These are phyloP conservation scores for Thalassiosira hispida DNA, from an alignment of 352 stramenopile species.

Conservation along the genomic window DNA sequence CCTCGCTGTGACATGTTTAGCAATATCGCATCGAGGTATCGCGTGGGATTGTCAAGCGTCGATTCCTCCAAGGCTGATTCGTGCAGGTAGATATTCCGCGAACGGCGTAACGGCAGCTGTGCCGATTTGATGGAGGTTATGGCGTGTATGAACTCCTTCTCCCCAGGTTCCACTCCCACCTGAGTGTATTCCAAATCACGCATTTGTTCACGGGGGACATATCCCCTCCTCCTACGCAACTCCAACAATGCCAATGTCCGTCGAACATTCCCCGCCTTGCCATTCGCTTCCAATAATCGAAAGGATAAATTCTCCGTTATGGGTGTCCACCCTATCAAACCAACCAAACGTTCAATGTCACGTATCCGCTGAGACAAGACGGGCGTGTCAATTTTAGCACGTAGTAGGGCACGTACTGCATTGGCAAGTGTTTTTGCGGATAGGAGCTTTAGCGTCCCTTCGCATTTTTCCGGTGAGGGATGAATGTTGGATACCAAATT, in stretches of 20 bases:
- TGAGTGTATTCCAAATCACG: background rate
- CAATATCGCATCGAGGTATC: conserved; percentile 81
- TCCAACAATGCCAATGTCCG: conserved; percentile 69
- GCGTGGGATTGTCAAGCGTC: conserved; percentile 75
- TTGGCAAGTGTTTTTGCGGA: conserved; percentile 50
- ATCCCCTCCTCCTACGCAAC: conserved; percentile 58
- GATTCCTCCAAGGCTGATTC: conserved; percentile 65
- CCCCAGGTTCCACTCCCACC: conserved; percentile 17
- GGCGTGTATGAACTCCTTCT: conserved; percentile 67
- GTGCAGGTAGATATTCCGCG: conserved; percentile 71
- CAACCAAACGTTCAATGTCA: conserved; percentile 73
- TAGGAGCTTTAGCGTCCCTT: conserved; percentile 48
- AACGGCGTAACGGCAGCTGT: conserved; percentile 53
- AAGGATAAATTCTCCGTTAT: conserved; percentile 73
- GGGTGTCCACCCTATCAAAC: conserved; percentile 58
- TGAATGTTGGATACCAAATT: conserved; percentile 39
- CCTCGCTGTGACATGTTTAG: conserved; percentile 79
- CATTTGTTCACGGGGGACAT: conserved; percentile 36
- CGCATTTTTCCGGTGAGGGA: conserved; percentile 30
- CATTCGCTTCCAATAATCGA: conserved; percentile 75
- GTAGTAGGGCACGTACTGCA: conserved; percentile 57
- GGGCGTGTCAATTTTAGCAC: conserved; percentile 58
- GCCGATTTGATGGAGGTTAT: conserved; percentile 69
- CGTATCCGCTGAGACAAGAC: conserved; percentile 62
- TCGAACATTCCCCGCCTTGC: conserved; percentile 76